Percentiles rank a stretch among this genome's conserved stretches.
Conservation (phyloP, 2,329 filamentous ascomycete genomes). For the Scedosporium aurantiacum region DNA sequence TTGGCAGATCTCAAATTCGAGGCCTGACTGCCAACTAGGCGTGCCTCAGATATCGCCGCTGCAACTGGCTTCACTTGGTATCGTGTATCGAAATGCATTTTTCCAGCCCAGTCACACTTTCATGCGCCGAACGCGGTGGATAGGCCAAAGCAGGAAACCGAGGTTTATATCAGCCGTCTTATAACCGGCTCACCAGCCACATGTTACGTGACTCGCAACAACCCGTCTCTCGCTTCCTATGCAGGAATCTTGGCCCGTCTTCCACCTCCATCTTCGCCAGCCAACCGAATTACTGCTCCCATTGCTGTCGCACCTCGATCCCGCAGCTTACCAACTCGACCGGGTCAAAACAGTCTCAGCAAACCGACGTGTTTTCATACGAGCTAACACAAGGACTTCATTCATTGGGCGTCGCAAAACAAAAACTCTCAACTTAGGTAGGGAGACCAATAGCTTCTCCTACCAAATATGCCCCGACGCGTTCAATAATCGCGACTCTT, state of each 20-base stretch:
- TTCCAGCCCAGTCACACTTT: background rate
- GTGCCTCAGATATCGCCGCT: background rate
- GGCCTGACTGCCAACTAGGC: background rate
- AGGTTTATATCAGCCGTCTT: slow-evolving; percentile 2
- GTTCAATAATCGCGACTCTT: background rate
- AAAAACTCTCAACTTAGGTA: background rate
- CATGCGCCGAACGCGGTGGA: background rate
- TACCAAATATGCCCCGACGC: background rate
- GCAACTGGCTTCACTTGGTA: background rate
- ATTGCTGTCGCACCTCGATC: background rate
- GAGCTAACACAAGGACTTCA: no score
- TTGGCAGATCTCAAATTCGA: no score
- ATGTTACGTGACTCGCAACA: background rate
- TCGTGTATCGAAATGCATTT: background rate
- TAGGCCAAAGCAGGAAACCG: slow-evolving; percentile 2
- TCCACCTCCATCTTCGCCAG: background rate
- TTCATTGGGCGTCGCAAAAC: background rate
- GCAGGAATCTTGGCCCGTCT: background rate
- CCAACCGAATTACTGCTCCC: background rate
- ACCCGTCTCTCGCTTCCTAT: background rate
- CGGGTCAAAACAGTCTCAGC: background rate
- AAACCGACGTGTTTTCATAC: no score
- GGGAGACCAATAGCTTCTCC: background rate
- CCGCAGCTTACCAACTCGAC: background rate
- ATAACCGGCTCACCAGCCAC: slow-evolving; percentile 4